A percentile compares a stretch with the other conserved stretches of the same genome.
Evolutionary conservation across 257 asterid genomes (phyloP).

Genomic region (Solanum paucissectum): DNA sequence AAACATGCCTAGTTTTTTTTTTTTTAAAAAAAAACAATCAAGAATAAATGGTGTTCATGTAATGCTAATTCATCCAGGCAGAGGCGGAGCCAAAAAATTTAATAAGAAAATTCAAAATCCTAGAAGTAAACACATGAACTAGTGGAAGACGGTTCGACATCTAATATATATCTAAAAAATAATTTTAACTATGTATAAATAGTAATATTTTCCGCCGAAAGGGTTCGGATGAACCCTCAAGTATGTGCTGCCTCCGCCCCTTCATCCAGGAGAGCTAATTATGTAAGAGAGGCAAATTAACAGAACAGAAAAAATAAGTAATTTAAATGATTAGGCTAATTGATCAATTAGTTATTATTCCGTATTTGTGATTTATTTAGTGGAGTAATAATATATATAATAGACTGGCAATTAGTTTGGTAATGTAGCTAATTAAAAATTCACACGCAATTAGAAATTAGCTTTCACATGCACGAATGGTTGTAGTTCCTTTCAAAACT

Average conservation of each 20-base stretch:
- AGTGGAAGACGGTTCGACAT: too few species aligned
- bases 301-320: not conserved
- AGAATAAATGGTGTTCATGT: not conserved
- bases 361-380: not conserved
- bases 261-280: not conserved
- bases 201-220: too few species aligned
- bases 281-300: not conserved
- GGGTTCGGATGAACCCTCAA: too few species aligned
- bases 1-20: too few species aligned
- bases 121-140: too few species aligned
- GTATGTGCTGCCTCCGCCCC: too few species aligned
- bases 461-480: not conserved
- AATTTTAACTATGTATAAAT: too few species aligned
- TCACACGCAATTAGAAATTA: not conserved
- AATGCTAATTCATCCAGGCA: not conserved
- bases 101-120: too few species aligned
- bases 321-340: not conserved
- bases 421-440: too few species aligned
- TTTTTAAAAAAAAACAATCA: not conserved
- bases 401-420: not conserved
- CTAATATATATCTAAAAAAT: too few species aligned
- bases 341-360: not conserved
- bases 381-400: not conserved
- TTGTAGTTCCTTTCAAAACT: not conserved
- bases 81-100: too few species aligned